Percentiles rank a stretch among this genome's conserved stretches.
Evolutionary conservation across 352 stramenopile genomes (phyloP).

Genomic region (Globisporangium splendens): DNA sequence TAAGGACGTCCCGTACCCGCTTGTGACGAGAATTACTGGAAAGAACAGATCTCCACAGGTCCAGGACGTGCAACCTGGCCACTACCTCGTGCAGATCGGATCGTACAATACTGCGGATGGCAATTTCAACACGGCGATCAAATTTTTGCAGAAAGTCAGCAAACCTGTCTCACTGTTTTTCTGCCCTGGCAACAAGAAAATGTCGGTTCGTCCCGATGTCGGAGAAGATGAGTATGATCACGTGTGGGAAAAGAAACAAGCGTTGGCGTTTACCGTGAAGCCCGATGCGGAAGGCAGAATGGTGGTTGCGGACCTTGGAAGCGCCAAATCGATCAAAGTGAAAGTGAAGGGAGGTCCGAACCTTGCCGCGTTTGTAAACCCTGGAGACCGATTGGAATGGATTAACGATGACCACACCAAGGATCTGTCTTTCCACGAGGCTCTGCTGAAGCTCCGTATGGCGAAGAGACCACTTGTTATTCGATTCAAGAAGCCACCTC

Average conservation of each 20-base stretch:
- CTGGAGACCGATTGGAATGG: conserved; percentile 68
- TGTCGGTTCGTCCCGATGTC: conserved; percentile 63
- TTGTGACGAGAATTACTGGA: conserved; percentile 84
- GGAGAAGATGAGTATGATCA: conserved; percentile 80
- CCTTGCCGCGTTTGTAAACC: conserved; percentile 48
- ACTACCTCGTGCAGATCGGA: conserved; percentile 87
- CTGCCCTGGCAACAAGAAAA: conserved; percentile 77
- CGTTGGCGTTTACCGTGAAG: conserved; percentile 78
- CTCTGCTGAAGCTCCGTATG: conserved; percentile 78
- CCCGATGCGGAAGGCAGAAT: conserved; percentile 61
- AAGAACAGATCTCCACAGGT: conserved; percentile 87
- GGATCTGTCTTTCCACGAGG: conserved; percentile 76
- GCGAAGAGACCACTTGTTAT: conserved; percentile 81
- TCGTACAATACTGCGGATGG: conserved; percentile 79
- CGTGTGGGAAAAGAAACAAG: conserved; percentile 88
- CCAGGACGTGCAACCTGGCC: conserved; percentile 80
- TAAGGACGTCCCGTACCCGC: conserved; percentile 82
- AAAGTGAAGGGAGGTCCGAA: conserved; percentile 68
- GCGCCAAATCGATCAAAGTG: conserved; percentile 83
- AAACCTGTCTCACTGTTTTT: conserved; percentile 86
- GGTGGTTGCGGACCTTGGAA: conserved; percentile 77
- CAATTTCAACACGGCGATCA: conserved; percentile 89
- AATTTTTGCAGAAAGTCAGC: conserved; percentile 85
- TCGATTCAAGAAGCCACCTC: conserved; percentile 73
- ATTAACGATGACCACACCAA: conserved; percentile 82